These are phyloP conservation scores for Aspergillus bertholletiae DNA, from an alignment of 495 filamentous ascomycete species.

Conservation along the genomic window DNA sequence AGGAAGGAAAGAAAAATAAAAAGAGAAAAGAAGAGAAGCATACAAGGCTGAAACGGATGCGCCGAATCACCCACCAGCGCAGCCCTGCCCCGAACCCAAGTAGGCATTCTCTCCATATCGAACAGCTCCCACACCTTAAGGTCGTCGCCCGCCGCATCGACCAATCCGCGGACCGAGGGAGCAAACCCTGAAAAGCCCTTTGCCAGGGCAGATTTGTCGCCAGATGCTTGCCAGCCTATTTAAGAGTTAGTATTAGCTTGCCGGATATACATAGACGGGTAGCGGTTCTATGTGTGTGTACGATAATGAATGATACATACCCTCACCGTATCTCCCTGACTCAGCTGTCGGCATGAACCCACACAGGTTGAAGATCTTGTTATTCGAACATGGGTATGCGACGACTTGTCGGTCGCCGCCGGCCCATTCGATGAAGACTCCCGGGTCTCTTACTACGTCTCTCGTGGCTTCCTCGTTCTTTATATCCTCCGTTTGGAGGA, in stretches of 20 bases:
- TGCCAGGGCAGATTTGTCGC: constrained; percentile 35
- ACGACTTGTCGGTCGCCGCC: constrained; percentile 21
- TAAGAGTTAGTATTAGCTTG: neutral
- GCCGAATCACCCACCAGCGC: constrained; percentile 58
- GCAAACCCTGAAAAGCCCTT: constrained; percentile 45
- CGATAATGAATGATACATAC: constrained; percentile 8
- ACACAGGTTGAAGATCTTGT: constrained; percentile 23
- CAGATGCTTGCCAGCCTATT: constrained; percentile 42
- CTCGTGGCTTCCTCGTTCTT: constrained; percentile 8
- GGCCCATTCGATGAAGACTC: constrained; percentile 27
- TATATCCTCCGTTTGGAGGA: constrained; percentile 18
- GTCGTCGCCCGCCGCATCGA: constrained; percentile 37
- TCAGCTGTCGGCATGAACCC: constrained; percentile 24
- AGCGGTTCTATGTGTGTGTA: too few species aligned
- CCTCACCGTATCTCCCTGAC: constrained; percentile 8
- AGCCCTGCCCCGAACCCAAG: constrained; percentile 44
- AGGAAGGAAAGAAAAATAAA: too few species aligned
- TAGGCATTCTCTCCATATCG: constrained; percentile 52
- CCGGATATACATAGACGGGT: neutral
- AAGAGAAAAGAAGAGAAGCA: neutral
- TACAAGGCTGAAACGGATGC: constrained; percentile 54
- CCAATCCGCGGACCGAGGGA: constrained; percentile 34
- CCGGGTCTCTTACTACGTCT: constrained; percentile 14
- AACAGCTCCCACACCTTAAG: constrained; percentile 57
- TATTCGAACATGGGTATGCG: constrained; percentile 28